Percentiles rank a stretch among this genome's conserved stretches.
Evolutionary conservation across 2,329 filamentous ascomycete genomes (phyloP).

Genomic region (Beauveria varroae): DNA sequence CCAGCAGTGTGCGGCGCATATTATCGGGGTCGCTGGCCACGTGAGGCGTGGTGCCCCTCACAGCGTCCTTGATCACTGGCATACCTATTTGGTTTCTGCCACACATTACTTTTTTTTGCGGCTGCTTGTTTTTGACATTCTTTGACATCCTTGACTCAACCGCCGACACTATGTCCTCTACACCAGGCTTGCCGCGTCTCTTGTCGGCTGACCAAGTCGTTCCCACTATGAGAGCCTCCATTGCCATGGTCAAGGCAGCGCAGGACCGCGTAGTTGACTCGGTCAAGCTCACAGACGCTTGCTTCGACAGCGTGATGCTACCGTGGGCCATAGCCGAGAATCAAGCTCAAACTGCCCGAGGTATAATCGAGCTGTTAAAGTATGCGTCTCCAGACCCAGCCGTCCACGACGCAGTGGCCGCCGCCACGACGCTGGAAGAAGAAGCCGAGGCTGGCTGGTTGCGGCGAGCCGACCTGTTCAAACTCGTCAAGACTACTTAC

Average conservation of each 20-base stretch:
- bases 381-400: neutral
- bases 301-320: neutral
- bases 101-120: too few relatives aligned
- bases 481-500: neutral
- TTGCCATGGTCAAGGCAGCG: neutral
- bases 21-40: too few relatives aligned
- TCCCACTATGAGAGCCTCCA: neutral
- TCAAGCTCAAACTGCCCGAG: neutral
- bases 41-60: too few relatives aligned
- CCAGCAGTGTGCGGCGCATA: too few relatives aligned
- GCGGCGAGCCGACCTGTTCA: neutral
- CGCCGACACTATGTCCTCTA: neutral
- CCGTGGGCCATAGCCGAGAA: neutral
- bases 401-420: neutral
- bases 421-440: neutral
- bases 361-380: neutral
- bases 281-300: neutral
- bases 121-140: too few relatives aligned
- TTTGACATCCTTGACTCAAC: neutral
- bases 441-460: neutral
- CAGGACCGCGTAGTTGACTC: neutral
- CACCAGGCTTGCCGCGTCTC: neutral
- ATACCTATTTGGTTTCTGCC: too few relatives aligned
- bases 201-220: neutral
- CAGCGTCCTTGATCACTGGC: too few relatives aligned